phyloP scores from a whole-genome alignment of 108 stramenopile genomes.

The Cyclotella kingstonii region DNA sequence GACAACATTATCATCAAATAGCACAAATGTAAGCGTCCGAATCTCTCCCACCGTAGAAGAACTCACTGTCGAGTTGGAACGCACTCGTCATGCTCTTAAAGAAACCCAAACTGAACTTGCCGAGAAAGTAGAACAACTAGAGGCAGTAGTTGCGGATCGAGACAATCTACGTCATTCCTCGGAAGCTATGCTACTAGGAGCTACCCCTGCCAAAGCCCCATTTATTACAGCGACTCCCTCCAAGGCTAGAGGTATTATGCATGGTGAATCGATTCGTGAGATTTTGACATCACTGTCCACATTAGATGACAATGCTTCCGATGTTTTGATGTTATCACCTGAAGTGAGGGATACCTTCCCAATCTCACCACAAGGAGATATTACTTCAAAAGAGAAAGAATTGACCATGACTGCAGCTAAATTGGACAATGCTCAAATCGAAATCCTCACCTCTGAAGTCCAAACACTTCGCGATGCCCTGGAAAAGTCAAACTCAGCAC shows the following conservation, averaged over 20 bases:
- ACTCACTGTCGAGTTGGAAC: conserved; percentile 20
- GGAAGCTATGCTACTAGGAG: conserved; percentile 9
- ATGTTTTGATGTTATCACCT: not conserved
- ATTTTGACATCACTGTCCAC: conserved; percentile 29
- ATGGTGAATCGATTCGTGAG: conserved; percentile 31
- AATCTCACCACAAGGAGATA: too few species aligned
- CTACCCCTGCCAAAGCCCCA: conserved; percentile 25
- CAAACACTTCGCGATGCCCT: conserved; percentile 17
- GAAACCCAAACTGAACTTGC: conserved; percentile 25
- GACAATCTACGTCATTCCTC: conserved; percentile 4
- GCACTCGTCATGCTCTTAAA: conserved; percentile 18
- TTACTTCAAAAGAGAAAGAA: too few species aligned
- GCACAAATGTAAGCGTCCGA: not conserved
- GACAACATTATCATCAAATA: not conserved
- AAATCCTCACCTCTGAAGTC: conserved; percentile 33
- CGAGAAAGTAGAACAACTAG: conserved; percentile 33
- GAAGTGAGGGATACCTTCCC: conserved; percentile 1
- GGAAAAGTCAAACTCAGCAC: conserved; percentile 16
- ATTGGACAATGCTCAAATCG: conserved; percentile 7
- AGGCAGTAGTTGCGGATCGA: conserved; percentile 26
- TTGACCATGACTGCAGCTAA: too few species aligned
- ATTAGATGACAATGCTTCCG: conserved; percentile 11
- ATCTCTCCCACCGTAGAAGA: conserved; percentile 12
- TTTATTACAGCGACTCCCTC: conserved; percentile 18
- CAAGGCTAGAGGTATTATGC: conserved; percentile 54